Base-by-base conservation (phyloP, 75 land plant genomes). In the Pseudotsuga menziesii region DNA sequence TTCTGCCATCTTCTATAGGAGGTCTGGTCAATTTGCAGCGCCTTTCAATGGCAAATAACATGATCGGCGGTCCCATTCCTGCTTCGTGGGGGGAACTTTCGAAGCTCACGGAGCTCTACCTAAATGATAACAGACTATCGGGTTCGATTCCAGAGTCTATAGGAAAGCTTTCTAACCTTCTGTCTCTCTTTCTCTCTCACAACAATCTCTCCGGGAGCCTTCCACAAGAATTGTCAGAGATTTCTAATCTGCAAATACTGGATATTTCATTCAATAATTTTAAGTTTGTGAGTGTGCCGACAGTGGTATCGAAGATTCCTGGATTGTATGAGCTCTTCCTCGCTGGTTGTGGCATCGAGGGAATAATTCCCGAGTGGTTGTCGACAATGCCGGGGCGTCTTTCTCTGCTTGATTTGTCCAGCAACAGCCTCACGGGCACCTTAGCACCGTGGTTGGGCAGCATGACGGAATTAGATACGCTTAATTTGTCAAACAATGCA, bases 41-140 rank as follows among this genome's bases (percentile, higher is more conserved):
- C 15, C 20, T 57, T 16, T 15, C 17, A 3, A 15, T 57, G 17
- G 20, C 3, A 4, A 87, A 82, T 64, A 93, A 91, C 70, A 26
- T 27, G 23, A 75, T 95, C 67, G 80, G 91, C 26, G 98, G 98
- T 8, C 3, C 70, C 3, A 95, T 95, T 57, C 96, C 98, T 2
- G 23, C 26, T 2, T 85, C 80, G 64, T 57, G 93, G 27, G 86
- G 88, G 6, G 78, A 61, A 73, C 62, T 93, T 72, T 54, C 58
- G 35, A 57, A 19, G 35, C 75, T 93, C n/a, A 84, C 75, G 15
- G 81, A 83, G 36, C 86, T 95, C 32, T 89, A 91, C 66, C 81
- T 95, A 26, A 89, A 91, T 2, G n/a, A 82, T 82, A 95, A 95
- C 74, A 39, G 26, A 39, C 89, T 95, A 48, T 57, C 76, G 11